Evolutionary conservation across 2,329 filamentous ascomycete species (phyloP), one percentile per base, ranked within the genome.

Genomic region (Simplicillium aogashimaense): DNA sequence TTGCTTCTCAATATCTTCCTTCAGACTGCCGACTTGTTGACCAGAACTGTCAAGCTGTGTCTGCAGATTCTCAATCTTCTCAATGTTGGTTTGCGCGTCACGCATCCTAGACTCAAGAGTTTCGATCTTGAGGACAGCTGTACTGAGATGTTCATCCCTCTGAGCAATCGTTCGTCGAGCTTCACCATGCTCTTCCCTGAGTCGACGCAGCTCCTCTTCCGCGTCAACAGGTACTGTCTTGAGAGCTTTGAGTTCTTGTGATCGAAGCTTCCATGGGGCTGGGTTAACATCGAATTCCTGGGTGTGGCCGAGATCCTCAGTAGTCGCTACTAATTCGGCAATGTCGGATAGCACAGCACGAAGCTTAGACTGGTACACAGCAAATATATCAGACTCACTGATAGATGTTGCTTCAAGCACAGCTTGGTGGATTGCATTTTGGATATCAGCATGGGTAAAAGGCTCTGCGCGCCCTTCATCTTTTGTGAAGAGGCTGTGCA

Each of bases 101-200:
- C 81, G 79, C 81, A 92, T 89, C 42, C 86, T 75, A 7, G 86
- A 85, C 59, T 94, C 86, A 30, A 97, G 78, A 32, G 92, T 86
- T 61, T 95, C 90, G 50, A 95, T 94, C 60, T 92, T 89, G 50
- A 95, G 83, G n/a, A 82, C 76, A 17, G 86, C 75, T 43, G 94
- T 90, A 58, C 94, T 88, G 39, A 94, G 76, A 29, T 82, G 81
- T 56, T 89, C 85, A 48, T 95, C 86, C 46, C 82, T 80, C 47
- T 81, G 74, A 1, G 82, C 78, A 42, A 87, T 72, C 3, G 76
- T 71, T 40, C 82, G 79, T 3, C 85, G 82, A 15, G 83, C 80
- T 53, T 90, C 86, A 48, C 81, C 78, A 48, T 92, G 76, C 49
- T 90, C 83, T 39, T 89, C 85, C 51, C 82, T 86, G 42, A 95